Base-by-base conservation (phyloP, 768 basidiomycete species). In the Russula emetica region DNA sequence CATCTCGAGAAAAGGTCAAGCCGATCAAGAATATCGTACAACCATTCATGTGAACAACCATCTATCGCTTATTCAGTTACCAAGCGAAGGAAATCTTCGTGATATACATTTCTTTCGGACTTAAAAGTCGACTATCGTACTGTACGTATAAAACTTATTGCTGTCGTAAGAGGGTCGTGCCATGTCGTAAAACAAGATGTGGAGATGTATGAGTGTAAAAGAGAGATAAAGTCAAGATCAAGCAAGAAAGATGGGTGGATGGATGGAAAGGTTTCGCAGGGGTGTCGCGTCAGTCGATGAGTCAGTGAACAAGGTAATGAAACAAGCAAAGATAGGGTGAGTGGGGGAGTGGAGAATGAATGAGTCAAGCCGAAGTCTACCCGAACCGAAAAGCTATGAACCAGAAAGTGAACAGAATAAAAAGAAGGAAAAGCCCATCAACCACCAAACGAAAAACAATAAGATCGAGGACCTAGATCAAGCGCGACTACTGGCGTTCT, bases 91-190 rank as follows among this genome's bases (percentile, higher is more conserved):
- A 22, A 14, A 4, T 22, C 3, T 34, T n/a, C 20, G 6, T 34
- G 40, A 49, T 18, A 49, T 55, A 56, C 61, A 62, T 61, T 55
- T 60, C 13, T 26, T 40, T 10, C n/a, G 45, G 45, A n/a, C n/a
- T 11, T 47, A 11, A 22, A 47, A 10, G 10, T 11, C n/a, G 34
- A 28, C n/a, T 53, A 53, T 34, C 53, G 53, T 56, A 62, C 32
- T n/a, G 53, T 56, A 30, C 32, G 32, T 32, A 56, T 62, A 62
- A 62, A 50, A 20, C 54, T 55, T 55, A 62, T 56, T 62, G 61
- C 60, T 44, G 10, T 61, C 52, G 34, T 62, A 26, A 62, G 34
- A 20, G 20, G 34, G 36, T 47, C 45, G 22, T 47, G 45, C 49
- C 36, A 36, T 49, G 10, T 56, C 61, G 61, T 62, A 40, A 56